A percentile compares a stretch with the other conserved stretches of the same genome.
phyloP scores from a whole-genome alignment of 768 basidiomycete species.

The Psilocybe subaeruginosa region DNA sequence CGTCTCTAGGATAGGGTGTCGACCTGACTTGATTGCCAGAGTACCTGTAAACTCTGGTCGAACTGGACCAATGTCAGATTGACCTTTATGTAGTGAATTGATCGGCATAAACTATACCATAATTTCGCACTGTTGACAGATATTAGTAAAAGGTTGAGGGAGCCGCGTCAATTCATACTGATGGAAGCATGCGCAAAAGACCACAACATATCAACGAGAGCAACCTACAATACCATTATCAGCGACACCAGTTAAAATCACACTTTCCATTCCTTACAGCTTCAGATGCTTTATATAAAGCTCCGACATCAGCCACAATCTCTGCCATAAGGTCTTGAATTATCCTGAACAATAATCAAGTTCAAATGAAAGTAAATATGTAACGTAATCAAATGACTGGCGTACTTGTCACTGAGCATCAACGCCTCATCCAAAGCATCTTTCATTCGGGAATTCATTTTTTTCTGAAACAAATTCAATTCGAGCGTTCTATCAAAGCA shows the following conservation, averaged over 20 bases:
- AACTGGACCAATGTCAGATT: conserved; percentile 42
- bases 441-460: conserved; percentile 86
- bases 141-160: neutral
- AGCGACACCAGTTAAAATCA: neutral
- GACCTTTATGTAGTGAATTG: neutral
- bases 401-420: conserved; percentile 78
- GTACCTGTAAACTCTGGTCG: conserved; percentile 93
- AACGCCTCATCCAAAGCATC: conserved; percentile 91
- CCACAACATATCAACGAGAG: conserved; percentile 88
- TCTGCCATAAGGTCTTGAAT: conserved; percentile 77
- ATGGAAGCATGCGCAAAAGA: conserved; percentile 86
- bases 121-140: conserved; percentile 43
- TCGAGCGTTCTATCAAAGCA: conserved; percentile 1
- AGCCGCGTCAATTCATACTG: conserved; percentile 47
- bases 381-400: neutral
- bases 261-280: conserved; percentile 49
- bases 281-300: conserved; percentile 89
- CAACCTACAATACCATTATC: conserved; percentile 55
- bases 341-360: conserved; percentile 53
- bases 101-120: conserved; percentile 32
- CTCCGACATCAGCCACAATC: conserved; percentile 73
- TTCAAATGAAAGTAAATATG: neutral
- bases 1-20: conserved; percentile 86
- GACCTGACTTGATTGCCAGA: conserved; percentile 84
- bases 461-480: conserved; percentile 54